Percentiles rank a stretch among this genome's conserved stretches.
phyloP scores from a whole-genome alignment of 768 basidiomycete genomes.

The Candolleomyces aberdarensis region DNA sequence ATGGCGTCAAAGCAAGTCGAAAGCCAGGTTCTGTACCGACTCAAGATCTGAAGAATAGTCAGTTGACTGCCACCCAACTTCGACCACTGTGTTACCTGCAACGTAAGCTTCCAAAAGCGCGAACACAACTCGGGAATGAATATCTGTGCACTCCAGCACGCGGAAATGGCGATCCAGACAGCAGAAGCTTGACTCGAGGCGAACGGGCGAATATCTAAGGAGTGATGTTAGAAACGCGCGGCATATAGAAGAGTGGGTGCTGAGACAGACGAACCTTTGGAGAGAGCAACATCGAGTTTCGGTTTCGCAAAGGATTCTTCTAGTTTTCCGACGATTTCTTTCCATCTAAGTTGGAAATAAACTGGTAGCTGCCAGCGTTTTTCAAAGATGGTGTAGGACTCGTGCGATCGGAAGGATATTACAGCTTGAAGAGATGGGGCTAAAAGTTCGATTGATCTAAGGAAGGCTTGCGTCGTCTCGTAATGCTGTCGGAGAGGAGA shows the following conservation, averaged over 20 bases:
- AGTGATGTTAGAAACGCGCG: too few species aligned
- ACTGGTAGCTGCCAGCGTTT: slow-evolving; percentile 94
- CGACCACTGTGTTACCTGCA: slow-evolving; percentile 63
- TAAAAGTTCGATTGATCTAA: slow-evolving; percentile 76
- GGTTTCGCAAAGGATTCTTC: slow-evolving; percentile 60
- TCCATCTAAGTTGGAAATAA: slow-evolving; percentile 97
- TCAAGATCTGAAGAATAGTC: slow-evolving; percentile 56
- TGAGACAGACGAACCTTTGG: slow-evolving; percentile 34
- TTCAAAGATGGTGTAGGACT: slow-evolving; percentile 69
- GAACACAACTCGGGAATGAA: slow-evolving; percentile 79
- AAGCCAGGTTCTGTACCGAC: slow-evolving; percentile 80
- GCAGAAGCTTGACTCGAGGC: slow-evolving; percentile 53
- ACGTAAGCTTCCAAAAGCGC: slow-evolving; percentile 87
- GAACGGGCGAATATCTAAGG: slow-evolving; percentile 18
- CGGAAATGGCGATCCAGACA: slow-evolving; percentile 67
- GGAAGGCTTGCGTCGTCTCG: slow-evolving; percentile 77
- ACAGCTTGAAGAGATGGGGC: slow-evolving; percentile 75
- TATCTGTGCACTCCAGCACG: slow-evolving; percentile 86
- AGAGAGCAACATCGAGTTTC: slow-evolving; percentile 37
- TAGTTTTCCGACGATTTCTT: slow-evolving; percentile 78
- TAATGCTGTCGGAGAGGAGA: slow-evolving; percentile 57
- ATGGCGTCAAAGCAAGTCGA: slow-evolving; percentile 45
- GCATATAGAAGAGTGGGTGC: not conserved
- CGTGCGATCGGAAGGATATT: slow-evolving; percentile 67
- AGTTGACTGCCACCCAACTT: not conserved